A percentile compares a stretch with the other conserved stretches of the same genome.
These are phyloP conservation scores for Citrus cavaleriei DNA, from an alignment of 345 rosid genomes.

Conservation along the genomic window DNA sequence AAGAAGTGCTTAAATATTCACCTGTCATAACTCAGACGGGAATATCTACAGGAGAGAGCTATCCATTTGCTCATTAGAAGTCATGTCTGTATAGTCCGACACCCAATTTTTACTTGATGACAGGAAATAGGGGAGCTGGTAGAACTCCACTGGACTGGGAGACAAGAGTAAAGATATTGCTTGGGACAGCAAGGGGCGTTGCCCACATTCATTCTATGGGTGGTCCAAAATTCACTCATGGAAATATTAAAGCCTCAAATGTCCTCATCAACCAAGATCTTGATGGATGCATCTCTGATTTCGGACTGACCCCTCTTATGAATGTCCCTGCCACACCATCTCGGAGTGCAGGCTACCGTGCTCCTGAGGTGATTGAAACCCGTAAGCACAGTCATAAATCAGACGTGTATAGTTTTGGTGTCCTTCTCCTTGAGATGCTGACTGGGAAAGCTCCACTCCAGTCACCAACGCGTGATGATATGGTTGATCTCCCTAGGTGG, in stretches of 20 bases:
- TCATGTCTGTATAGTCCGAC: neutral
- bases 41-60: neutral
- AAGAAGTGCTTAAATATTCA: neutral
- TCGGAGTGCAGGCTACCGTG: conserved; percentile 73
- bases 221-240: conserved; percentile 75
- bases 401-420: conserved; percentile 76
- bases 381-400: conserved; percentile 68
- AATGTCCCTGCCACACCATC: conserved; percentile 54
- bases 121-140: conserved; percentile 59
- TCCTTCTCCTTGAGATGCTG: conserved; percentile 77
- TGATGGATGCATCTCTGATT: conserved; percentile 60
- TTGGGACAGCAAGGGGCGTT: conserved; percentile 68
- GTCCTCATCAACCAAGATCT: conserved; percentile 59
- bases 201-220: conserved; percentile 68
- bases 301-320: conserved; percentile 67
- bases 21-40: neutral
- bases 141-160: conserved; percentile 70
- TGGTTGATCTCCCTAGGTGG: conserved; percentile 85
- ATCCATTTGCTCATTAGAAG: neutral
- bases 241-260: conserved; percentile 82
- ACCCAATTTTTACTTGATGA: conserved; percentile 10
- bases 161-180: conserved; percentile 59
- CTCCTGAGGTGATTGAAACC: conserved; percentile 67
- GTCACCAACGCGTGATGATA: conserved; percentile 66
- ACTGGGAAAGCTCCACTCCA: conserved; percentile 73